Evolutionary conservation across 2,329 filamentous ascomycete genomes (phyloP).

Genomic region (Fusarium nodosum): DNA sequence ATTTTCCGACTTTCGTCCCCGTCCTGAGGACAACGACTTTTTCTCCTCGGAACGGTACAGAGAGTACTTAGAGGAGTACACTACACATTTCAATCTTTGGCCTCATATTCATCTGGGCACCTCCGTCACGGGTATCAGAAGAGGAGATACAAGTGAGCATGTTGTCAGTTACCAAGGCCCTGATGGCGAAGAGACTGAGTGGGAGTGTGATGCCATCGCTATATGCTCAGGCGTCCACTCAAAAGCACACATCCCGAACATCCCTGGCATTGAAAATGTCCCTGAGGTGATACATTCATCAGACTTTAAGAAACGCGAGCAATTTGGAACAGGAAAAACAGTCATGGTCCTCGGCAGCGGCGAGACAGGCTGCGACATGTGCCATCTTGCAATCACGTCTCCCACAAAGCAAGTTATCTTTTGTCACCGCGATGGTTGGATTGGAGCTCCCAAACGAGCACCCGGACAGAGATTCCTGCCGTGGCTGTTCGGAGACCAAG

Average conservation of each 20-base stretch:
- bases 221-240: slow-evolving; percentile 6
- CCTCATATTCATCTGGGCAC: background rate
- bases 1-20: slow-evolving; percentile 8
- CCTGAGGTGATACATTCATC: slow-evolving; percentile 5
- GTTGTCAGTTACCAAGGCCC: background rate
- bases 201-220: slow-evolving; percentile 13
- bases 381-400: slow-evolving; percentile 14
- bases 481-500: background rate
- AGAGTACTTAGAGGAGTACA: slow-evolving; percentile 5
- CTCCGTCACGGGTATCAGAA: background rate
- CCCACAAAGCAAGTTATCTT: slow-evolving; percentile 8
- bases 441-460: background rate
- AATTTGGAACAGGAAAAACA: slow-evolving; percentile 1
- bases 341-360: slow-evolving; percentile 8
- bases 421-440: slow-evolving; percentile 16
- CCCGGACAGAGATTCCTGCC: background rate
- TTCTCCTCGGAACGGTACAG: slow-evolving; percentile 1
- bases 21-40: slow-evolving; percentile 1
- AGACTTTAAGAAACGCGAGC: slow-evolving; percentile 1
- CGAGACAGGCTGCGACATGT: slow-evolving; percentile 8
- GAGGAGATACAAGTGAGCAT: slow-evolving; percentile 1
- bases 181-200: background rate
- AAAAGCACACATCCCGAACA: slow-evolving; percentile 5
- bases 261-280: slow-evolving; percentile 1
- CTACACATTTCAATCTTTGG: slow-evolving; percentile 6